Evolutionary conservation across 257 asterid species (phyloP), one percentile per base, ranked within the genome.

Genomic region (Nicotiana noctiflora): DNA sequence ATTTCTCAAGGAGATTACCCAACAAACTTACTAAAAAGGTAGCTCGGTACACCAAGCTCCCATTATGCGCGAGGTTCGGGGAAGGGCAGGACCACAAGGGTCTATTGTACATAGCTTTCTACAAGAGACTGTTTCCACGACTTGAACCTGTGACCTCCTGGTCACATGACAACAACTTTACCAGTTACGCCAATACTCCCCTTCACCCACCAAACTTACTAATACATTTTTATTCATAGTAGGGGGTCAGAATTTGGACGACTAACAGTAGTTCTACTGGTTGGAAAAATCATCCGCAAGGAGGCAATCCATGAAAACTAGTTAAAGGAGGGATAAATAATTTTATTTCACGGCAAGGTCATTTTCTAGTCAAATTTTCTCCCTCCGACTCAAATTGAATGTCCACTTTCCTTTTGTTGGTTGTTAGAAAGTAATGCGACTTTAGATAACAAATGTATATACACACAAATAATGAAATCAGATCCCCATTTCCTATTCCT

Each of bases 381-480:
- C 77, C 77, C 57, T 68, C 32, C 6, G 76, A 40, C 19, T 68
- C 32, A 37, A 68, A 55, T 68, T 68, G 76, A 40, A 68, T 40
- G 56, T n/a, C 52, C 31, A 40, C 56, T 37, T 68, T 68, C 76
- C 76, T 68, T 68, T 40, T 55, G 77, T 40, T 68, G 77, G 17
- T 68, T 68, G 77, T 18, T 19, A 37, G 56, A 68, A 55, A 18
- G 12, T 68, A 40, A 68, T 68, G 57, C 56, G 31, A 68, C 40
- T 68, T 40, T 11, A 68, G 32, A 67, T 19, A 67, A 21, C 5
- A 10, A 37, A 66, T 2, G 0, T 32, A 66, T 67, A 68, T 40
- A 72, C 23, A 72, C 21, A 44, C 25, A 72, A 6, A 13, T 72
- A 72, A 72, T 72, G 21, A 46, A 72, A 40, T 68, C 77, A 68